Conservation (phyloP, 306 rosid genomes). For the Trifolium fragiferum region DNA sequence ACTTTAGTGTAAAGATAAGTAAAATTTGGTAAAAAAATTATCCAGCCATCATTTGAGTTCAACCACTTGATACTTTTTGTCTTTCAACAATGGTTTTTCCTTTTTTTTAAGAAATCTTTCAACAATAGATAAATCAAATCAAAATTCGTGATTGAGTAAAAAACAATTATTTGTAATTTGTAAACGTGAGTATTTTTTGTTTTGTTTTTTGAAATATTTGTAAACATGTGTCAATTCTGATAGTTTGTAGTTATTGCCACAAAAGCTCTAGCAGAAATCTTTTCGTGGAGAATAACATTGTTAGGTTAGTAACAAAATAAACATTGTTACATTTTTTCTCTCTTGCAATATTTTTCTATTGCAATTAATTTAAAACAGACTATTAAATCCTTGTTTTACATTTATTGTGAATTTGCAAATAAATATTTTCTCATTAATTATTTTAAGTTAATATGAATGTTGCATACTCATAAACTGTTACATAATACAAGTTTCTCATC, state of each 20-base stretch:
- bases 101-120: too few species aligned
- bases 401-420: conserved; percentile 11
- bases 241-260: too few species aligned
- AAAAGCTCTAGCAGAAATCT: background rate
- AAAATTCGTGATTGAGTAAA: background rate
- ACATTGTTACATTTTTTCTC: background rate
- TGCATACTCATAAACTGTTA: conserved; percentile 9
- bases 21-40: too few species aligned
- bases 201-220: too few species aligned
- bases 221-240: too few species aligned
- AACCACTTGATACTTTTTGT: too few species aligned
- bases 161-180: background rate
- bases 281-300: background rate
- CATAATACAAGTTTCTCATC: conserved; percentile 27
- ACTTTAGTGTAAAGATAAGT: too few species aligned
- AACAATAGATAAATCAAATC: background rate
- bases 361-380: background rate
- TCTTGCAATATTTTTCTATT: background rate
- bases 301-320: background rate
- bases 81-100: too few species aligned
- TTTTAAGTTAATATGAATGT: conserved; percentile 24
- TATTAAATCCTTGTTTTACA: background rate
- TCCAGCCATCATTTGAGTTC: too few species aligned
- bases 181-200: too few species aligned
- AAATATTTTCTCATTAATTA: conserved; percentile 20